Evolutionary conservation across 2,329 filamentous ascomycete species (phyloP).

Genomic region (Chrysoporthe cubensis): DNA sequence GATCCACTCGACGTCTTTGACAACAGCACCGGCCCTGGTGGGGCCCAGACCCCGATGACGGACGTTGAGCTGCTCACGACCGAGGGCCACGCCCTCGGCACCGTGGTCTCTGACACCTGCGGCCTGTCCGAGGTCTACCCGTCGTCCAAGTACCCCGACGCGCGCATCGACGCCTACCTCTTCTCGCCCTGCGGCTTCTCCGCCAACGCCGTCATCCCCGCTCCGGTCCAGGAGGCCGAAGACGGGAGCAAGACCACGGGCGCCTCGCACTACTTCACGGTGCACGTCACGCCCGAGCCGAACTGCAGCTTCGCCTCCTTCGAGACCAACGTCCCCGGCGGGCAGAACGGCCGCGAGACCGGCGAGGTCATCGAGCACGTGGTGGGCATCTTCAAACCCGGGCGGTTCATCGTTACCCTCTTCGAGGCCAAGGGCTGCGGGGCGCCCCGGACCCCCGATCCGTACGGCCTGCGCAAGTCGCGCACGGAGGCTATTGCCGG

Average conservation of each 20-base stretch:
- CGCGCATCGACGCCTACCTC: constrained; percentile 91
- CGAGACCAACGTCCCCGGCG: constrained; percentile 94
- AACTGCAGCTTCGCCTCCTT: constrained; percentile 98
- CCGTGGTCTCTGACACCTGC: constrained; percentile 87
- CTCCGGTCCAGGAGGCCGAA: constrained; percentile 57
- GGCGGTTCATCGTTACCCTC: constrained; percentile 95
- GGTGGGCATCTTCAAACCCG: constrained; percentile 93
- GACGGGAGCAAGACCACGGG: constrained; percentile 42
- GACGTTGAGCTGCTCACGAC: constrained; percentile 80
- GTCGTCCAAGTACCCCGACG: constrained; percentile 83
- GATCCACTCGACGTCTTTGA: constrained; percentile 80
- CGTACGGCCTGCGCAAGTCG: constrained; percentile 45
- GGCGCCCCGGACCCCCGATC: constrained; percentile 42
- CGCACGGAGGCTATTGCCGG: constrained; percentile 80
- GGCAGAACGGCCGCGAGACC: constrained; percentile 85
- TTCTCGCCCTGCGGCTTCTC: constrained; percentile 98
- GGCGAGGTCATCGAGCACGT: constrained; percentile 92
- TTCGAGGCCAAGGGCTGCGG: constrained; percentile 81
- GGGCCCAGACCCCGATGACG: constrained; percentile 60
- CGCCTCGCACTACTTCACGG: constrained; percentile 89
- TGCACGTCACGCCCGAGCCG: constrained; percentile 96
- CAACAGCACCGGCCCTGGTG: constrained; percentile 57
- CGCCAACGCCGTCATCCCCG: constrained; percentile 92
- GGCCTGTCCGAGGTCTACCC: constrained; percentile 91
- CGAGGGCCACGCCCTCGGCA: constrained; percentile 91